Percentiles rank a stretch among this genome's conserved stretches.
Evolutionary conservation across 164 flowering plant species (phyloP).

Genomic region (Umbellularia californica): DNA sequence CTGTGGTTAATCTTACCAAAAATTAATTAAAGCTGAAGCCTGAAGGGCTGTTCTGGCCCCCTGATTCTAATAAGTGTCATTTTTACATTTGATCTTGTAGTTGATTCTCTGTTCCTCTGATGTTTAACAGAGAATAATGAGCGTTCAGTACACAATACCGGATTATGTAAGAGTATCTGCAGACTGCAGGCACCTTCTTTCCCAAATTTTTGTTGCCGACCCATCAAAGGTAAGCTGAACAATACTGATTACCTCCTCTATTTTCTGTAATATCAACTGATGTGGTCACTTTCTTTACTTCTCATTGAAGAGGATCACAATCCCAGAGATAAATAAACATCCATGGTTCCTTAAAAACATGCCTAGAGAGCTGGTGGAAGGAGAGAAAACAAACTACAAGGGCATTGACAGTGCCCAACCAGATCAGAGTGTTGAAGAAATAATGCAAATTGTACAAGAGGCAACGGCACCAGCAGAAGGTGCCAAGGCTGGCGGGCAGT

Average conservation of each 20-base stretch:
- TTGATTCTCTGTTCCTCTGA: not conserved
- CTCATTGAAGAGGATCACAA: slow-evolving; percentile 52
- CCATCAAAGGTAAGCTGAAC: slow-evolving; percentile 51
- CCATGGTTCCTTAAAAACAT: slow-evolving; percentile 64
- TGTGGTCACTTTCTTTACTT: slow-evolving; percentile 11
- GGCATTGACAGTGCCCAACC: slow-evolving; percentile 19
- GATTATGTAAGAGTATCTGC: slow-evolving; percentile 62
- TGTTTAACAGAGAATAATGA: slow-evolving; percentile 49
- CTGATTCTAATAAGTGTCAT: not conserved
- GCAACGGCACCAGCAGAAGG: slow-evolving; percentile 40
- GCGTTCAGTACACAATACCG: slow-evolving; percentile 65
- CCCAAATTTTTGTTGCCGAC: slow-evolving; percentile 60
- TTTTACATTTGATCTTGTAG: not conserved
- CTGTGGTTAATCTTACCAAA: not conserved
- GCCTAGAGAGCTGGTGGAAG: slow-evolving; percentile 51
- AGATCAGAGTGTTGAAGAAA: slow-evolving; percentile 51
- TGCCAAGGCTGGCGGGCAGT: slow-evolving; percentile 21
- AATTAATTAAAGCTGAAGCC: not conserved
- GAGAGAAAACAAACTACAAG: slow-evolving; percentile 36
- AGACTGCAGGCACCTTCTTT: slow-evolving; percentile 55
- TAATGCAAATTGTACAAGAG: slow-evolving; percentile 55
- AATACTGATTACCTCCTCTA: not conserved
- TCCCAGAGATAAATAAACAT: slow-evolving; percentile 61
- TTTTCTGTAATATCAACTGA: not conserved
- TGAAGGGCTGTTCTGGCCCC: not conserved